Evolutionary conservation across 768 basidiomycete genomes (phyloP), one percentile per base, ranked within the genome.

Genomic region (Pleurotus salmoneostramineus): DNA sequence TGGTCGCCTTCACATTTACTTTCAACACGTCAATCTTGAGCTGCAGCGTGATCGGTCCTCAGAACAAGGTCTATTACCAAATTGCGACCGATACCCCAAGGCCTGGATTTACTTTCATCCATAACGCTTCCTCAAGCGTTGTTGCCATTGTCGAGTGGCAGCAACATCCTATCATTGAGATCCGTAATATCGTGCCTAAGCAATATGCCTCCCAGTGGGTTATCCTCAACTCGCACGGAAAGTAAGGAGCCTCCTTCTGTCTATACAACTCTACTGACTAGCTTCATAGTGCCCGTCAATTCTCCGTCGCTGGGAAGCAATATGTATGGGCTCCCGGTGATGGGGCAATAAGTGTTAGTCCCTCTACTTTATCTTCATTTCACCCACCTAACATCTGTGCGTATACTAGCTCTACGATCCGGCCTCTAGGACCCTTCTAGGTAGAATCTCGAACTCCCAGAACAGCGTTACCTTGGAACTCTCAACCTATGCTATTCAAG

Each of bases 71-170:
- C 12, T 74, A 71, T 45, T 81, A 77, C 60, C 71, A 69, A 48
- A 58, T 83, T 57, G 65, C 59, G n/a, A 77, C 76, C n/a, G 70
- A 71, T 57, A 43, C 69, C n/a, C 67, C 67, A n/a, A 65, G 65
- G 3, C 71, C 69, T 3, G 71, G 68, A 4, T 69, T 68, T 57
- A 81, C 79, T 5, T 62, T 77, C 8, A 65, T 79, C 50, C 70
- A 72, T 31, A 71, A 76, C 51, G 60, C 68, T 11, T 69, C 70
- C 17, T 73, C 74, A 40, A 68, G 69, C 8, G 69, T 66, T 14
- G 62, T 76, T 35, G 78, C 73, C 1, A 65, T 76, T 56, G 65
- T 83, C 48, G 74, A 77, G 50, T 83, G 82, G 81, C 36, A 70
- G 64, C 49, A 50, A 3, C 61, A 60, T 55, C 68, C 70, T 2